Percentiles rank a stretch among this genome's conserved stretches.
Evolutionary conservation across 208 protist genomes (phyloP).

Genomic region (Trypanosomatidae sp.): DNA sequence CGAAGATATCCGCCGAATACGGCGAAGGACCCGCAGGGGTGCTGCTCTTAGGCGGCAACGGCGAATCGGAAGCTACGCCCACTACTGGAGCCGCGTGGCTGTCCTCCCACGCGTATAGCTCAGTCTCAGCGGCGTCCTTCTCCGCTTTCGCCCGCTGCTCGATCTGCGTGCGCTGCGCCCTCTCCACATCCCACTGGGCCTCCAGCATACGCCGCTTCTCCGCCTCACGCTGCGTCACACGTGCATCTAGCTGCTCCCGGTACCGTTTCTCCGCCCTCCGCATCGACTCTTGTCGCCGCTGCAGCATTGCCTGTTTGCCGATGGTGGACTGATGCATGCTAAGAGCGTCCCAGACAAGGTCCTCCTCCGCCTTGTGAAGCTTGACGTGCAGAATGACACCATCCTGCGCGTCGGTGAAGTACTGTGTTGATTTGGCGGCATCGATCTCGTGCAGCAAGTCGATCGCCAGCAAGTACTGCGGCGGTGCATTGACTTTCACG

Average conservation of each 20-base stretch:
- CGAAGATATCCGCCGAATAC: slow-evolving; percentile 27
- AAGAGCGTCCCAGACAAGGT: slow-evolving; percentile 58
- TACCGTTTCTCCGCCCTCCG: slow-evolving; percentile 74
- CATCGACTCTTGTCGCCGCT: slow-evolving; percentile 67
- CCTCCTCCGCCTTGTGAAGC: slow-evolving; percentile 57
- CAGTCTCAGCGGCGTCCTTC: slow-evolving; percentile 53
- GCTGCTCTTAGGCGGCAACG: neutral
- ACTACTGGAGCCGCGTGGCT: slow-evolving; percentile 7
- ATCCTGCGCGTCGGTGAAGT: slow-evolving; percentile 34
- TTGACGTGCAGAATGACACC: slow-evolving; percentile 53
- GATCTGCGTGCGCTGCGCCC: slow-evolving; percentile 71
- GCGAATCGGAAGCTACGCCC: slow-evolving; percentile 1
- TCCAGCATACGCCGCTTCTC: slow-evolving; percentile 86
- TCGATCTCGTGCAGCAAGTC: slow-evolving; percentile 83
- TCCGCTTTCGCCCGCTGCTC: slow-evolving; percentile 74
- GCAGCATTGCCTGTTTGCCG: slow-evolving; percentile 46
- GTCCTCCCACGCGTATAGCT: slow-evolving; percentile 81
- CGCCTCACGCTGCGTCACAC: slow-evolving; percentile 63
- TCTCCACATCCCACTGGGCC: slow-evolving; percentile 92
- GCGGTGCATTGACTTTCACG: slow-evolving; percentile 85
- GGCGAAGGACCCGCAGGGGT: neutral
- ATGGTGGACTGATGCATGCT: slow-evolving; percentile 33
- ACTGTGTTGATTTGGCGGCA: slow-evolving; percentile 45
- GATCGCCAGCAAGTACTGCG: slow-evolving; percentile 85
- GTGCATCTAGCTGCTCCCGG: slow-evolving; percentile 59